Evolutionary conservation across 148 eudicot genomes (phyloP).

Genomic region (Polygonum maritimum): DNA sequence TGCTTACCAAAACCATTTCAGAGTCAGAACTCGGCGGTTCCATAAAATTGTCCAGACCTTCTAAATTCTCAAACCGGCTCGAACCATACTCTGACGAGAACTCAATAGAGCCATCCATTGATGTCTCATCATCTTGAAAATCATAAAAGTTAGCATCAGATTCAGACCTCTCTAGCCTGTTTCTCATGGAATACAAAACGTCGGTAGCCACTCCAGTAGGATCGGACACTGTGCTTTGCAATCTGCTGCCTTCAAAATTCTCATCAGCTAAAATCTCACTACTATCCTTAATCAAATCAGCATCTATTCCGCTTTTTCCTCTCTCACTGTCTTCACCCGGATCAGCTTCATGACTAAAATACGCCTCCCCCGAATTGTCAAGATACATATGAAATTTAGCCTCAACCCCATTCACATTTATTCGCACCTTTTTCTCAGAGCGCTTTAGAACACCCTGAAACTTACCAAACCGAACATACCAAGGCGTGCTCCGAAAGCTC

Average conservation of each 20-base stretch:
- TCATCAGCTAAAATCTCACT: conserved; percentile 23
- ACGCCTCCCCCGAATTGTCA: conserved; percentile 96
- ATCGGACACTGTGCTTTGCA: conserved; percentile 30
- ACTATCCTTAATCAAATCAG: conserved; percentile 23
- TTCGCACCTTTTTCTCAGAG: conserved; percentile 72
- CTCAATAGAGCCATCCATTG: conserved; percentile 58
- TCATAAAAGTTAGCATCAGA: conserved; percentile 81
- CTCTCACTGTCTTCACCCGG: conserved; percentile 34
- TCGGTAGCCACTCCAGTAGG: conserved; percentile 33
- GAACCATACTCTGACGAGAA: conserved; percentile 65
- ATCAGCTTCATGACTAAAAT: conserved; percentile 61
- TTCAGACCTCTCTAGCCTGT: conserved; percentile 49
- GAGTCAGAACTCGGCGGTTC: conserved; percentile 57
- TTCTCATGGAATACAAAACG: conserved; percentile 31
- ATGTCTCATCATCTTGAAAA: conserved; percentile 75
- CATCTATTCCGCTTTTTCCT: conserved; percentile 29
- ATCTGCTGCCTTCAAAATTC: conserved; percentile 23
- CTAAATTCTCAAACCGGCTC: conserved; percentile 56
- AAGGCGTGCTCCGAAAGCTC: conserved; percentile 76
- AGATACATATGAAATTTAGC: conserved; percentile 88
- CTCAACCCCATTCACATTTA: conserved; percentile 79
- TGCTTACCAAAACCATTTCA: conserved; percentile 89
- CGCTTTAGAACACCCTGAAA: conserved; percentile 98
- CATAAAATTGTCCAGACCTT: conserved; percentile 37
- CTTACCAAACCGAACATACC: conserved; percentile 97